Base-by-base conservation (phyloP, 352 stramenopile genomes). In the Plasmopara muralis region DNA sequence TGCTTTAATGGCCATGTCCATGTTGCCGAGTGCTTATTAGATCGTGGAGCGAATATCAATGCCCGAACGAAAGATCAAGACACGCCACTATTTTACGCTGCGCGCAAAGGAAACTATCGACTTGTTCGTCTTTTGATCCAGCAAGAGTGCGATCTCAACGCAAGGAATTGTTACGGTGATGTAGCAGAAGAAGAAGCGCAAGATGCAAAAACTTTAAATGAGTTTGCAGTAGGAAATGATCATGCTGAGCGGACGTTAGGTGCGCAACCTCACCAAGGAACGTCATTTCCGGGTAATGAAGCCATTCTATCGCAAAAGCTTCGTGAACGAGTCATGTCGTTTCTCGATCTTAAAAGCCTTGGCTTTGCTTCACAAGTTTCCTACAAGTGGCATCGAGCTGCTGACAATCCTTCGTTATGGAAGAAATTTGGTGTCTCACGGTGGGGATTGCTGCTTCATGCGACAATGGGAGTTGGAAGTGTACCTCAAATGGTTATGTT, bases 341-440 rank as follows among this genome's bases (percentile, higher is more conserved):
- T 82, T 43, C 57, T 87, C n/a, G 74, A 86, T 37, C 54, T 87
- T 18, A 80, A 59, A 52, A 87, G 76, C 43, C 57, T 89, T 16
- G 75, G 77, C 7, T 59, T 59, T 13, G 64, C 68, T 20, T 85
- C 76, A 2, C 77, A 87, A 57, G 64, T 78, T 4, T 77, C 70
- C 35, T 89, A 82, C 28, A 70, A 75, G n/a, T 91, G 81, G 81
- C 70, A 89, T 58, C 77, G 77, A 47, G 77, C 81, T 31, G 64
- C 76, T 5, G 81, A 89, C 40, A 84, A 53, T 25, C 62, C 77
- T 5, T 67, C 72, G 10, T 50, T 91, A 15, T 91, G 80, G 80
- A 68, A 64, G 38, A 66, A 62, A 9, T 65, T 91, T 9, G 77
- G 77, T 0, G 75, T 91, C 0, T 91, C 80, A 3, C 73, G 74